phyloP scores from a whole-genome alignment of 352 stramenopile species.

The Aphanomyces stellatus region DNA sequence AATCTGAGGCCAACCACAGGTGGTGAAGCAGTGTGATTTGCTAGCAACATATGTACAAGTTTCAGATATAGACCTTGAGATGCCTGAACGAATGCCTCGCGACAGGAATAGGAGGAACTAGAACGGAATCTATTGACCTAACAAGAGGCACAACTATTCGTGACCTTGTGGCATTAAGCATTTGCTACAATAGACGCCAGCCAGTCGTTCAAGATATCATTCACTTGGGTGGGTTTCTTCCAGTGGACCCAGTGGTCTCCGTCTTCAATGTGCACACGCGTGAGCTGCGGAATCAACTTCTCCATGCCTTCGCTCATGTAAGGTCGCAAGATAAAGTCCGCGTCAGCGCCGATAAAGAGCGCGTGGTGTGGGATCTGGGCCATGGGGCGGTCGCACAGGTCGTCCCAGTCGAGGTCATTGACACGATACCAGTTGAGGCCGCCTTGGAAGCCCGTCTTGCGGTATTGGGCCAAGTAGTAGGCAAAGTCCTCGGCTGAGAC shows the following conservation, averaged over 20 bases:
- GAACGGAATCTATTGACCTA: too few relatives aligned
- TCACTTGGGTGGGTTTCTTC: not conserved
- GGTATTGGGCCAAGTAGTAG: constrained; percentile 39
- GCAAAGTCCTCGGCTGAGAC: constrained; percentile 37
- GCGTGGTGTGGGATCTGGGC: constrained; percentile 30
- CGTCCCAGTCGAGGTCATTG: constrained; percentile 35
- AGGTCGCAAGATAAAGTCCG: constrained; percentile 39
- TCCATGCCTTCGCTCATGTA: constrained; percentile 36
- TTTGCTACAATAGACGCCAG: too few relatives aligned
- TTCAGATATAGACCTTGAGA: too few relatives aligned
- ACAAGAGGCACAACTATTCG: too few relatives aligned
- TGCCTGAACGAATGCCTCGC: too few relatives aligned
- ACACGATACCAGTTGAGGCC: constrained; percentile 33
- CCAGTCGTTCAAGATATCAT: constrained; percentile 10
- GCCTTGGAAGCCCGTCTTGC: constrained; percentile 30
- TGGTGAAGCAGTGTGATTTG: too few relatives aligned
- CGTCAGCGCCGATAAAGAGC: constrained; percentile 33
- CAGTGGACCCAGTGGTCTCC: not conserved
- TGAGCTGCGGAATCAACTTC: constrained; percentile 30
- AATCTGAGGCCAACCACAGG: too few relatives aligned
- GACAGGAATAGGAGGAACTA: too few relatives aligned
- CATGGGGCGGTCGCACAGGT: constrained; percentile 15
- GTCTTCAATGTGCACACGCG: constrained; percentile 30
- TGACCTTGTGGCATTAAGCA: too few relatives aligned
- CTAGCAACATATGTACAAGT: too few relatives aligned